Percentiles rank a stretch among this genome's conserved stretches.
phyloP scores from a whole-genome alignment of 108 stramenopile species.

The Skeletonema tropicum region DNA sequence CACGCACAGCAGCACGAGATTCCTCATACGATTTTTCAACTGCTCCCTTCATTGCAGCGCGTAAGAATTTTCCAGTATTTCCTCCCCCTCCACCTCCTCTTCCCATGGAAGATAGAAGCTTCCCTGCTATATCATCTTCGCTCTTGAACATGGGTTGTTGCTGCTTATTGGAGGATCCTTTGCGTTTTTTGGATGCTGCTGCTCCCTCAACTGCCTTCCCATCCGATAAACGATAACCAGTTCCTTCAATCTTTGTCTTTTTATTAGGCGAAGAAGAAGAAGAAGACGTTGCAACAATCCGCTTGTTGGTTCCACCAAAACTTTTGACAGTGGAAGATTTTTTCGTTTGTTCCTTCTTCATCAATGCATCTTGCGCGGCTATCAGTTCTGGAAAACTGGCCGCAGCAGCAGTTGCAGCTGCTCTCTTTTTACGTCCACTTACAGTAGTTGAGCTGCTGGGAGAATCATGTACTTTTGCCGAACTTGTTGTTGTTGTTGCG shows the following conservation, averaged over 20 bases:
- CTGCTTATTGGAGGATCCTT: background rate
- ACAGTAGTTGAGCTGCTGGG: background rate
- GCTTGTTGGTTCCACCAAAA: slow-evolving; percentile 9
- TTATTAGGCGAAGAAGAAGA: slow-evolving; percentile 24
- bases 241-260: slow-evolving; percentile 35
- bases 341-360: slow-evolving; percentile 39
- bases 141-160: slow-evolving; percentile 20
- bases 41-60: slow-evolving; percentile 81
- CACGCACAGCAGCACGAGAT: slow-evolving; percentile 65
- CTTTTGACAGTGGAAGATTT: background rate
- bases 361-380: slow-evolving; percentile 61
- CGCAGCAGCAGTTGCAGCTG: slow-evolving; percentile 61
- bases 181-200: background rate
- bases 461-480: background rate
- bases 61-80: slow-evolving; percentile 63
- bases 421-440: slow-evolving; percentile 48
- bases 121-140: slow-evolving; percentile 70
- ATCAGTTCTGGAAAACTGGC: slow-evolving; percentile 66
- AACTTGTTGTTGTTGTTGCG: background rate
- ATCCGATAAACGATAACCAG: slow-evolving; percentile 48
- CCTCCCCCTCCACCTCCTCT: slow-evolving; percentile 30
- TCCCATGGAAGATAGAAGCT: slow-evolving; percentile 66
- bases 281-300: slow-evolving; percentile 24
- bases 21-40: slow-evolving; percentile 81
- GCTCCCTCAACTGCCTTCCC: slow-evolving; percentile 30